Conservation (phyloP, 768 basidiomycete species). For the Termitomyces sp. region DNA sequence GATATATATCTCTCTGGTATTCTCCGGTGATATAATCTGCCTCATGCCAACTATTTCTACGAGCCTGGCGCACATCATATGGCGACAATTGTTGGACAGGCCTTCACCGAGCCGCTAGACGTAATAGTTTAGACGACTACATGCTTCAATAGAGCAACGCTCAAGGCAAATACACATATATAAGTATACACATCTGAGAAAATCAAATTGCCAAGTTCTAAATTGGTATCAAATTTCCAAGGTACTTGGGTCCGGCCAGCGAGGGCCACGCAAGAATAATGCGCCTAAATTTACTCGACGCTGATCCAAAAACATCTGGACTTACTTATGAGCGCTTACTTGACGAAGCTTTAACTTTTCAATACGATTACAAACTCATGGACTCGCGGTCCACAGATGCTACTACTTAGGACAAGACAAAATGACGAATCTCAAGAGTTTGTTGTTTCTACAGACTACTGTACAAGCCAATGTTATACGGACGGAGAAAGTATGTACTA, state of each 20-base stretch:
- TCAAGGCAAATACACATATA: not conserved
- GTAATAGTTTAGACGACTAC: not conserved
- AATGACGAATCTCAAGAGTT: not conserved
- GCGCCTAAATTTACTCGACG: no score
- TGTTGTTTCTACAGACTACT: slow-evolving; percentile 1
- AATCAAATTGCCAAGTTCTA: not conserved
- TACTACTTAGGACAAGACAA: not conserved
- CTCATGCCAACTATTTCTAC: not conserved
- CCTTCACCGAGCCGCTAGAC: not conserved
- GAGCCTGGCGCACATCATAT: not conserved
- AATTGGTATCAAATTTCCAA: no score
- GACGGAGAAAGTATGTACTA: not conserved
- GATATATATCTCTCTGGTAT: not conserved
- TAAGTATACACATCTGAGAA: no score
- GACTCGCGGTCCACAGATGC: no score
- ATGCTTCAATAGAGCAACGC: not conserved
- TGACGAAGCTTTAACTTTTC: no score
- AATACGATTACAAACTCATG: no score
- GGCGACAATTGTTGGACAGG: not conserved
- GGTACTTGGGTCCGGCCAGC: no score
- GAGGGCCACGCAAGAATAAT: no score
- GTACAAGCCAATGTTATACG: slow-evolving; percentile 10
- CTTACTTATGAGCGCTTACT: no score
- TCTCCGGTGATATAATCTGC: not conserved
- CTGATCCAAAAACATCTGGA: no score